phyloP scores from a whole-genome alignment of 2,329 filamentous ascomycete genomes.

The Aspergillaceae sp. region DNA sequence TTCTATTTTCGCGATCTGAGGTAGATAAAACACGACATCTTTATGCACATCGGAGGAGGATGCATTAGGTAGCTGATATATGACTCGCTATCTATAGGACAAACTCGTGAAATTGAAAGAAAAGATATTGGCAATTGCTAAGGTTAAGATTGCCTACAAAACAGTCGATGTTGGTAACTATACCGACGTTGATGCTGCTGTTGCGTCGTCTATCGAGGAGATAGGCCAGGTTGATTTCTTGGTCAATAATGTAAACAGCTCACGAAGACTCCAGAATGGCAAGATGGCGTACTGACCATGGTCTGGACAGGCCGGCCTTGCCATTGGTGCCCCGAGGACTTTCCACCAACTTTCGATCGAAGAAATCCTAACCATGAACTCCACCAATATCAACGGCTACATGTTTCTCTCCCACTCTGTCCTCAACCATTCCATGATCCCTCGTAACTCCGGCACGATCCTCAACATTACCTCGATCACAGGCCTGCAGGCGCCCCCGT shows the following conservation, averaged over 20 bases:
- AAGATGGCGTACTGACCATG: neutral
- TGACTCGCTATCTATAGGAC: neutral
- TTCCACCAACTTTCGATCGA: slow-evolving; percentile 38
- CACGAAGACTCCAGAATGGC: neutral
- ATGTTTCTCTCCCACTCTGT: slow-evolving; percentile 41
- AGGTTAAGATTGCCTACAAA: slow-evolving; percentile 6
- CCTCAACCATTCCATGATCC: slow-evolving; percentile 38
- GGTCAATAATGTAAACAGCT: slow-evolving; percentile 34
- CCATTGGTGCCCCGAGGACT: slow-evolving; percentile 36
- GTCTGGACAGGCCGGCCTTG: slow-evolving; percentile 33
- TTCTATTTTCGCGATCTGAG: slow-evolving; percentile 36
- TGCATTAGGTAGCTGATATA: neutral
- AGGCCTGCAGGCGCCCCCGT: slow-evolving; percentile 41
- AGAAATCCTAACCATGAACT: slow-evolving; percentile 39
- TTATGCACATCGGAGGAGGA: slow-evolving; percentile 8
- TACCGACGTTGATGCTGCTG: slow-evolving; percentile 16
- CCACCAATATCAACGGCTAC: slow-evolving; percentile 42
- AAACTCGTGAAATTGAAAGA: slow-evolving; percentile 5
- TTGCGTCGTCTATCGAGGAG: slow-evolving; percentile 24
- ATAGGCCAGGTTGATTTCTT: slow-evolving; percentile 37
- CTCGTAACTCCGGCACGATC: slow-evolving; percentile 36
- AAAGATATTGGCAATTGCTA: slow-evolving; percentile 7
- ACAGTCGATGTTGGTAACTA: slow-evolving; percentile 13
- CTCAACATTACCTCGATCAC: slow-evolving; percentile 43
- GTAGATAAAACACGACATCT: slow-evolving; percentile 4